phyloP scores from a whole-genome alignment of 345 rosid species.

The Physaria fendleri region DNA sequence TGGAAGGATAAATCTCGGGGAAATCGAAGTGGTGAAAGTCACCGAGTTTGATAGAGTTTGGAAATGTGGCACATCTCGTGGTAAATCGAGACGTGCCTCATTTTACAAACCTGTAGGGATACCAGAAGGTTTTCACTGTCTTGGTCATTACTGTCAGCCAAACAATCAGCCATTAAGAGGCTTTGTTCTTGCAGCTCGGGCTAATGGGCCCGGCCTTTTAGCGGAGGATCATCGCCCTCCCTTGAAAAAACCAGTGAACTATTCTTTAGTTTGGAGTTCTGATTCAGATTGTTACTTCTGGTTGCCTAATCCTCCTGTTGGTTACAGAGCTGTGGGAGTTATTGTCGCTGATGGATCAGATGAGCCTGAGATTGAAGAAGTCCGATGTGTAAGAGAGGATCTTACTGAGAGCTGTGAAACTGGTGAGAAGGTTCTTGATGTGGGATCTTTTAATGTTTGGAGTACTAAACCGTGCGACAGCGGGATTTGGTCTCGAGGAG shows the following conservation, averaged over 20 bases:
- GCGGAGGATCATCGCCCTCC: slow-evolving; percentile 40
- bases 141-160: slow-evolving; percentile 75
- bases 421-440: slow-evolving; percentile 38
- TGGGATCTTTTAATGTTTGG: slow-evolving; percentile 59
- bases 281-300: slow-evolving; percentile 68
- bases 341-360: slow-evolving; percentile 44
- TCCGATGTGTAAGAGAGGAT: slow-evolving; percentile 76
- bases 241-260: slow-evolving; percentile 47
- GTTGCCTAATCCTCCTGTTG: slow-evolving; percentile 70
- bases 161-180: slow-evolving; percentile 60
- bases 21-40: slow-evolving; percentile 51
- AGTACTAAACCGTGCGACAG: slow-evolving; percentile 52
- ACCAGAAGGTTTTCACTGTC: slow-evolving; percentile 68
- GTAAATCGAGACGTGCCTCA: slow-evolving; percentile 41
- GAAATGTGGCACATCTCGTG: slow-evolving; percentile 44
- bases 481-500: slow-evolving; percentile 55
- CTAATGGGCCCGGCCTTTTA: slow-evolving; percentile 24
- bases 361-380: slow-evolving; percentile 61
- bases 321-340: slow-evolving; percentile 81
- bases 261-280: slow-evolving; percentile 47
- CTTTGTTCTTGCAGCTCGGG: slow-evolving; percentile 59
- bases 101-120: slow-evolving; percentile 68
- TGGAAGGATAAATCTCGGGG: slow-evolving; percentile 61
- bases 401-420: slow-evolving; percentile 71
- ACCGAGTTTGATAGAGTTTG: slow-evolving; percentile 57